phyloP scores from a whole-genome alignment of 345 rosid species.

The Populus deltoides region DNA sequence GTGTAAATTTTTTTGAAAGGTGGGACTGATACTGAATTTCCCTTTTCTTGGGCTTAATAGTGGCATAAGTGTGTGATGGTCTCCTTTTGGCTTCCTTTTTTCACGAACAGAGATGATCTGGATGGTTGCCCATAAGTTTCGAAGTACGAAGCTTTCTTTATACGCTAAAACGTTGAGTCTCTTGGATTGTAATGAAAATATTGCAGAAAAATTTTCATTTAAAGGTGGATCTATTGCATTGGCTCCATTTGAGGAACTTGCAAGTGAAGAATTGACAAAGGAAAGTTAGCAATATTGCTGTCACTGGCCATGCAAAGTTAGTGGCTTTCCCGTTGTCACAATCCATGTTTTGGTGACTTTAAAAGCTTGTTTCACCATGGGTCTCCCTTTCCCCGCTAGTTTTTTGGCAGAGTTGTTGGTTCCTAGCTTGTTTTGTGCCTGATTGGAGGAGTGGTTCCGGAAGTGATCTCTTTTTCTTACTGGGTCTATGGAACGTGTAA shows the following conservation, averaged over 20 bases:
- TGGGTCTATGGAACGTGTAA: not conserved
- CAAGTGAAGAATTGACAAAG: not conserved
- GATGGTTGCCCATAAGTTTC: not conserved
- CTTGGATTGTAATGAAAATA: not conserved
- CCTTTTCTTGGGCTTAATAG: not conserved
- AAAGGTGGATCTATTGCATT: conserved; percentile 5
- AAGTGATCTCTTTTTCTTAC: no score
- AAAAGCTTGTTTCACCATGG: not conserved
- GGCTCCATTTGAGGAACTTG: conserved; percentile 9
- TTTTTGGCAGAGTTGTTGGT: not conserved
- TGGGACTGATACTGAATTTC: not conserved
- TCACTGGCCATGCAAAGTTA: conserved; percentile 10
- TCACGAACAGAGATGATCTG: not conserved
- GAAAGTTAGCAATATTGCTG: conserved; percentile 11
- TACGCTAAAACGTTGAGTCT: not conserved
- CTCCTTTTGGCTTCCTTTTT: not conserved
- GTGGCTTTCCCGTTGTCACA: conserved; percentile 1
- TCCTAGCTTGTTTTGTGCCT: not conserved
- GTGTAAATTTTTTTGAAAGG: not conserved
- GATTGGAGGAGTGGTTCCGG: not conserved
- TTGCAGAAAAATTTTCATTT: not conserved
- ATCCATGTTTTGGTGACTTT: not conserved
- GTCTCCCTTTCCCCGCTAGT: not conserved
- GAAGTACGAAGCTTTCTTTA: not conserved
- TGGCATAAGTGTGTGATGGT: not conserved